Evolutionary conservation across 106 monocot genomes (phyloP).

Genomic region (Acanthochlamys bracteata): DNA sequence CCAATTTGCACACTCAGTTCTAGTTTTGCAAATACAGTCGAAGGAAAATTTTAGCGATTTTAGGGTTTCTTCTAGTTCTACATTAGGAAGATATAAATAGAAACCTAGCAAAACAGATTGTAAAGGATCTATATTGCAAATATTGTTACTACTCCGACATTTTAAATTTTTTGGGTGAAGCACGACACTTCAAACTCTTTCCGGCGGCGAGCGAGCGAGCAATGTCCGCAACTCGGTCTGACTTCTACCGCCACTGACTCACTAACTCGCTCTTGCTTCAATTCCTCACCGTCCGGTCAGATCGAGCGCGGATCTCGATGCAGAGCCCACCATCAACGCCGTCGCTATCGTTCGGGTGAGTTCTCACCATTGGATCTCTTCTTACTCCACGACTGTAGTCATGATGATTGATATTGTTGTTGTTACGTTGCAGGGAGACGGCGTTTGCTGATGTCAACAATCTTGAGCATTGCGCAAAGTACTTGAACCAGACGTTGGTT

Average conservation of each 20-base stretch:
- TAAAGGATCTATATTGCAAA: too few species aligned
- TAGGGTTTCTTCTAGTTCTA: too few species aligned
- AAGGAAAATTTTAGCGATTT: too few species aligned
- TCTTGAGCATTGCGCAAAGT: slow-evolving; percentile 91
- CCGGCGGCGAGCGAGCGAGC: background rate
- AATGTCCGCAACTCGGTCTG: slow-evolving; percentile 16
- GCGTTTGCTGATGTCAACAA: slow-evolving; percentile 74
- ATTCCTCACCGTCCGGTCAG: background rate
- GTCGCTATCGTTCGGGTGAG: slow-evolving; percentile 51
- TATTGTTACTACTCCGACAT: too few species aligned
- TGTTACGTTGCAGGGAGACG: slow-evolving; percentile 41
- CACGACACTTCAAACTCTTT: too few species aligned
- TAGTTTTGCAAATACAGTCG: too few species aligned
- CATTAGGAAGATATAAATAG: too few species aligned
- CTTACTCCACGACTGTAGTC: background rate
- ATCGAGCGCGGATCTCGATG: slow-evolving; percentile 20
- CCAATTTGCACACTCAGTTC: too few species aligned
- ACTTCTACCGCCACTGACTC: slow-evolving; percentile 11
- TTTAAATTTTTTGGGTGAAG: too few species aligned
- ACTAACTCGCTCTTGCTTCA: slow-evolving; percentile 2
- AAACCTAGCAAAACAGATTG: too few species aligned
- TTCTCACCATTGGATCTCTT: background rate
- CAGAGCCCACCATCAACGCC: slow-evolving; percentile 36
- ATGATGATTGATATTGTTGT: slow-evolving; percentile 15
- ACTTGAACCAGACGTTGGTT: slow-evolving; percentile 93